Base-by-base conservation (phyloP, 371 early-diverging fungal species). In the Mucor saturninus region DNA sequence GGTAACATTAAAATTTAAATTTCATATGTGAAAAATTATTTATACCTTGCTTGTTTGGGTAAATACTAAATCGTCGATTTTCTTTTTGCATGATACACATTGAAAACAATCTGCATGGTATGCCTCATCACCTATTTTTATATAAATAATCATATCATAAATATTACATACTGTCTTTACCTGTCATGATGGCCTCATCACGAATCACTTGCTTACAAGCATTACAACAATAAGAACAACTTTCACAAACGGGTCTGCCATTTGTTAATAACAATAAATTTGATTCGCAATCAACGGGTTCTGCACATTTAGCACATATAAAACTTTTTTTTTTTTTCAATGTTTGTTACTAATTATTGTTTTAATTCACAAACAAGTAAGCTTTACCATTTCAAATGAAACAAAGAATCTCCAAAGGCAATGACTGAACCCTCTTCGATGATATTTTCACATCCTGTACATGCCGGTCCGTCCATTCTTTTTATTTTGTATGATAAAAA, bases 111-210 rank as follows among this genome's bases (percentile, higher is more conserved):
- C 89, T n/a, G 88, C 87, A 59, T 94, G 94, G 67, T 91, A 94
- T n/a, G 93, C 88, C 48, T 90, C 91, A 45, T 92, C 89, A 11
- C 89, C 91, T 89, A 65, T 57, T 30, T 40, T 7, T 48, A 21
- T 14, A 46, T 43, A 13, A 29, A 38, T 55, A 8, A 38, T 13
- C 6, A 28, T 50, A 28, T 30, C 21, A 9, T 3, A 26, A 26
- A 50, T 30, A 46, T 26, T 42, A 31, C 46, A 28, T 37, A 39
- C 29, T 14, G 2, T 28, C 14, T 29, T 50, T 45, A 83, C 90
- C 91, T 38, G 94, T 95, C 78, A 91, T 91, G 42, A 94, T 89
- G 37, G 94, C 94, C 72, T 94, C 94, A 68, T 93, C 93, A 14
- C 86, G 83, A 54, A 94, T 95, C 9, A 88, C 83, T 69, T 88